Base-by-base conservation (phyloP, 352 stramenopile genomes). In the Sclerospora graminicola region DNA sequence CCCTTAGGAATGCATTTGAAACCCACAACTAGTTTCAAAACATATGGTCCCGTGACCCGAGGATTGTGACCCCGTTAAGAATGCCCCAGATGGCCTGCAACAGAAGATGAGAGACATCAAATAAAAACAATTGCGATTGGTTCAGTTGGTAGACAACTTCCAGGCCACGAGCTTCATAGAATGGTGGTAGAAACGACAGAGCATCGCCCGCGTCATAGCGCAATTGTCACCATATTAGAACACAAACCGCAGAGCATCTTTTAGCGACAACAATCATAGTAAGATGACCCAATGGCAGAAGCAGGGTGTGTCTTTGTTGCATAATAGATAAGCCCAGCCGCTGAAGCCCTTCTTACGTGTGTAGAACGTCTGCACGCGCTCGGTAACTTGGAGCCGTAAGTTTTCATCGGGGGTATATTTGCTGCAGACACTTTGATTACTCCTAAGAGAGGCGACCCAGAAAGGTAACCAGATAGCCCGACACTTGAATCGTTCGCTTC, bases 131-230 rank as follows among this genome's bases (percentile, higher is more conserved):
- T 20, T 44, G 31, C 39, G 38, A 60, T 30, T 41, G 34, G 44
- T 23, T 40, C 35, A n/a, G n/a, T n/a, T n/a, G n/a, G n/a, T n/a
- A n/a, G n/a, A n/a, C n/a, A n/a, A n/a, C n/a, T n/a, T n/a, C n/a
- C n/a, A 88, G 66, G 58, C 95, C 96, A 55, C 96, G 96, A 26
- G 95, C 96, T 45, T 96, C 91, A 49, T 98, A 70, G 78, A 99
- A 99, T 98, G 87, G 70, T 99, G 89, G 61, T 96, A 98, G 45
- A 99, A 97, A 57, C 97, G 92, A 73, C 94, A 99, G 9, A 99
- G 87, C 76, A 98, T 97, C 13, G 96, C 95, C 26, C 93, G 81
- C 24, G 89, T 98, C 69, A 96, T 96, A 52, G 77, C 70, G 20
- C 82, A 69, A 59, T 97, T 95, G 41, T 93, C 89, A 19, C 84